A percentile compares a stretch with the other conserved stretches of the same genome.
Conservation (phyloP, 192 early-diverging fungal genomes). For the Funneliformis geosporum region DNA sequence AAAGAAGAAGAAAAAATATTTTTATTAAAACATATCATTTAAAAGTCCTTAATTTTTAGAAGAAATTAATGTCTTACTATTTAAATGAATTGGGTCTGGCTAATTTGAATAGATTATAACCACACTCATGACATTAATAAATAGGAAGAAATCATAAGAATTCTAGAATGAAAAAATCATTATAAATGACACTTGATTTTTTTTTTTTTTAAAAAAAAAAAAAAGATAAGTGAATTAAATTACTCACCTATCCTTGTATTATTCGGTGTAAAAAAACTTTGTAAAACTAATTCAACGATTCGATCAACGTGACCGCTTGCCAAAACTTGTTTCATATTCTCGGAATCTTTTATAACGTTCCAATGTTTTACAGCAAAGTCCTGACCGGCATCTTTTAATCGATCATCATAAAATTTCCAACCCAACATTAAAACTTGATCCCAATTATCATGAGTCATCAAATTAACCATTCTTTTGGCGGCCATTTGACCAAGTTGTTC, state of each 20-base stretch:
- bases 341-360: neutral
- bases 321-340: slow-evolving; percentile 15
- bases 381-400: neutral
- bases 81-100: too few relatives aligned
- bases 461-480: neutral
- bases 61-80: too few relatives aligned
- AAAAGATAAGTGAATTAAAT: neutral
- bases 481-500: slow-evolving; percentile 1
- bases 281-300: neutral
- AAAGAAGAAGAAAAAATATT: too few relatives aligned
- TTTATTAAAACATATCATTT: too few relatives aligned
- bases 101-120: too few relatives aligned
- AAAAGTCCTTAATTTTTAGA: too few relatives aligned
- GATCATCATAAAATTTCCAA: slow-evolving; percentile 5
- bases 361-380: slow-evolving; percentile 22
- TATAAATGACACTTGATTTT: too few relatives aligned
- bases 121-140: too few relatives aligned
- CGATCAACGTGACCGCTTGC: neutral
- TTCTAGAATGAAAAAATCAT: too few relatives aligned
- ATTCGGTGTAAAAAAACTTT: neutral
- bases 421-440: slow-evolving; percentile 25
- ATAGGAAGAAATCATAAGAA: too few relatives aligned
- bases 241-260: neutral
- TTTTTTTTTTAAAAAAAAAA: too few relatives aligned
- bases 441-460: slow-evolving; percentile 15